Evolutionary conservation across 116 monocot species (phyloP).

Genomic region (Trichopus zeylanicus): DNA sequence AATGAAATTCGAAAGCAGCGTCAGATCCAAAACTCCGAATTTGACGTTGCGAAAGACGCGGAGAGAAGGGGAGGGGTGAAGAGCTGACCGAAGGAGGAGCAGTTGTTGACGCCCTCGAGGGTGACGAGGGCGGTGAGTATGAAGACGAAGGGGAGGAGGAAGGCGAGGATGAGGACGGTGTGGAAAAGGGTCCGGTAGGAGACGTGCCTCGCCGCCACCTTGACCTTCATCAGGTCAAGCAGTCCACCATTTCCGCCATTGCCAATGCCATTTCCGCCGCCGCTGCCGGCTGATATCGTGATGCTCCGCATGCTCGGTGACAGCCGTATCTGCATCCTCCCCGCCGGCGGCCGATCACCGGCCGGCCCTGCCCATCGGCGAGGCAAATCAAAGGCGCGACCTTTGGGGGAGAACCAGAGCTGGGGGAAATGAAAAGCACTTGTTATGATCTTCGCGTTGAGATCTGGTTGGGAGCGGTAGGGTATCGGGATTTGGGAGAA

Average conservation of each 20-base stretch:
- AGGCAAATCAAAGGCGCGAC: not conserved
- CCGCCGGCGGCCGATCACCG: constrained; percentile 4
- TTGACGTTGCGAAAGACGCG: not conserved
- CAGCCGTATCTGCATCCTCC: constrained; percentile 86
- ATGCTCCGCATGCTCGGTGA: constrained; percentile 95
- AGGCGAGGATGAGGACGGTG: constrained; percentile 70
- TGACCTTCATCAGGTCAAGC: constrained; percentile 91
- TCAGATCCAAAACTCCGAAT: too few relatives aligned
- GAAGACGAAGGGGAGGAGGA: constrained; percentile 94
- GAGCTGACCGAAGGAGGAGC: constrained; percentile 70
- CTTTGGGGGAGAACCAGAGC: not conserved
- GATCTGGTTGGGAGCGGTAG: too few relatives aligned
- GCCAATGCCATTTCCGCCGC: too few relatives aligned
- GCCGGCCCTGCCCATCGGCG: not conserved
- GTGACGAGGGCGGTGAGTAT: constrained; percentile 87
- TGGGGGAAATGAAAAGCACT: too few relatives aligned
- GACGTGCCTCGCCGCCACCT: constrained; percentile 58
- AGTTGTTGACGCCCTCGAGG: constrained; percentile 87
- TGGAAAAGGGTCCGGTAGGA: constrained; percentile 73
- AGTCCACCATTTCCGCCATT: too few relatives aligned
- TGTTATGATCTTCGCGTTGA: too few relatives aligned
- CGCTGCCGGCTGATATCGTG: constrained; percentile 66
- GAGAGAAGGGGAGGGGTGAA: not conserved
- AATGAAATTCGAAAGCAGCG: too few relatives aligned
- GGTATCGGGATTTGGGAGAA: too few relatives aligned